Conservation (phyloP, 345 rosid species). For the Hibiscus mutabilis region DNA sequence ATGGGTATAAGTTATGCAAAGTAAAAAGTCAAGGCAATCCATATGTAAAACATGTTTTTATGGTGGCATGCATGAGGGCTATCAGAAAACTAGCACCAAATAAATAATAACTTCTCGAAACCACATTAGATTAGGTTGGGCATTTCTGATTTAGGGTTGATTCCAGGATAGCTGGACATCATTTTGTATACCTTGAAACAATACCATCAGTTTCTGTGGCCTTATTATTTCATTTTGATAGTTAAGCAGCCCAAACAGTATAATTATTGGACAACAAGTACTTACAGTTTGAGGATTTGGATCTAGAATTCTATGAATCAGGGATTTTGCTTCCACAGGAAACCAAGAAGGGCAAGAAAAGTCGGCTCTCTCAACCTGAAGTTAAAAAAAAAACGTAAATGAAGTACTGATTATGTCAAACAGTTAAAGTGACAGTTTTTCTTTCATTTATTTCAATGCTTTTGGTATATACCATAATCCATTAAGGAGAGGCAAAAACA, state of each 20-base stretch:
- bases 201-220: not conserved
- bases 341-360: conserved; percentile 85
- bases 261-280: conserved; percentile 7
- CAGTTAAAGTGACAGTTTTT: not conserved
- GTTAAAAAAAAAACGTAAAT: too few species aligned
- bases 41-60: conserved; percentile 4
- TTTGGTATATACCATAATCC: not conserved
- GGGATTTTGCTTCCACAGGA: conserved; percentile 77
- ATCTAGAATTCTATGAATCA: conserved; percentile 75
- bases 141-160: not conserved
- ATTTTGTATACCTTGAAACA: not conserved
- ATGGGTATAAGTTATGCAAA: conserved; percentile 3
- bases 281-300: conserved; percentile 88
- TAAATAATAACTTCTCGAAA: conserved; percentile 1
- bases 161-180: conserved; percentile 2
- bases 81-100: not conserved
- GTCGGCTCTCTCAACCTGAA: conserved; percentile 78
- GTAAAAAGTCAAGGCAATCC: conserved; percentile 4
- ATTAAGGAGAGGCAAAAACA: not conserved
- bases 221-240: not conserved
- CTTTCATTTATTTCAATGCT: not conserved
- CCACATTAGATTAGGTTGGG: not conserved
- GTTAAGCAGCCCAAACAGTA: not conserved
- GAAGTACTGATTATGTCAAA: not conserved
- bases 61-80: not conserved